Base-by-base conservation (phyloP, 495 filamentous ascomycete genomes). In the Articulospora tetracladia region DNA sequence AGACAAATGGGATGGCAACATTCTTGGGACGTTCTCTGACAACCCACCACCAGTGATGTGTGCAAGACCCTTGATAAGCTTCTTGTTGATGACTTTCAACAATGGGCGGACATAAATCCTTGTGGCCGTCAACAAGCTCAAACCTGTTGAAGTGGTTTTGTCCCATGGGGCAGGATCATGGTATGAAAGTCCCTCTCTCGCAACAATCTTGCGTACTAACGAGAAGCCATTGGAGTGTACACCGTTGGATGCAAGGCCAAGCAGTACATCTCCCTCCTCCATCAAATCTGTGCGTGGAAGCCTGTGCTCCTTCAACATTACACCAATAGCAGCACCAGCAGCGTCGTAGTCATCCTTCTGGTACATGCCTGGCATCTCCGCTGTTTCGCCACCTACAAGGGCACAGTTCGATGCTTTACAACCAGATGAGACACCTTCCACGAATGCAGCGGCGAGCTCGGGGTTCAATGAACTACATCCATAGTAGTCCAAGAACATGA, bases 401-500 rank as follows among this genome's bases (percentile, higher is more conserved):
- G 91, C 91, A 62, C 93, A 96, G 50, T 85, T 85, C 24, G 51
- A 53, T 19, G 22, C 22, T 26, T 22, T 28, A 70, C 94, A 98
- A 22, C 94, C 94, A 20, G 83, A 77, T 0, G 92, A 91, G 10
- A 98, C 89, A 62, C 94, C 93, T 68, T 88, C 84, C 34, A 98
- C 87, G 68, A 98, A 96, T 17, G 81, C 79, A 3, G 86, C 82
- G 1, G 91, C 92, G n/a, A 82, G 81, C 30, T 83, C 74, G 3
- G 91, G 85, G 63, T 94, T 84, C 23, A 98, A 83, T 69, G 86
- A 87, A 68, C 87, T 86, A 76, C 91, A 96, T 48, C 90, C 92
- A 79, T 92, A 97, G 80, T 91, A 96, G 78, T 98, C 94, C 52
- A 97, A 85, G 82, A 98, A 97, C 77, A 91, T 91, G 68, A 97